phyloP scores from a whole-genome alignment of 768 basidiomycete species.

The Amanita brunnescens region DNA sequence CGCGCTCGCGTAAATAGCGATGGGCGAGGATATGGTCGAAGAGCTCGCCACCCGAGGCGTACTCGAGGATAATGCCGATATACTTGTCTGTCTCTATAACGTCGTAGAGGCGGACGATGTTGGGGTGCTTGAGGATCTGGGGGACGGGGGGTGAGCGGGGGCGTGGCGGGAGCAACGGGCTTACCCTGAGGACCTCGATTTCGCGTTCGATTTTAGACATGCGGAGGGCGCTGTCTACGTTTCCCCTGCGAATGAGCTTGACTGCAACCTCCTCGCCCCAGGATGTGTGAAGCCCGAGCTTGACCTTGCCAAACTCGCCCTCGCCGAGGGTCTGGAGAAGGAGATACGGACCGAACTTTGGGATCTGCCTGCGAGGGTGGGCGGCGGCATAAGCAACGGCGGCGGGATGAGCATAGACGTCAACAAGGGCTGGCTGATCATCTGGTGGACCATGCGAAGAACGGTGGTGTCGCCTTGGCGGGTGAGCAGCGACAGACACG shows the following conservation, averaged over 20 bases:
- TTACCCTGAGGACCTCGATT: slow-evolving; percentile 91
- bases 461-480: slow-evolving; percentile 47
- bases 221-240: slow-evolving; percentile 75
- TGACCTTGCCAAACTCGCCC: slow-evolving; percentile 98
- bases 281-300: slow-evolving; percentile 87
- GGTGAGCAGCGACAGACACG: slow-evolving; percentile 48
- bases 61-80: slow-evolving; percentile 98
- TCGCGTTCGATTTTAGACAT: slow-evolving; percentile 96
- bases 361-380: slow-evolving; percentile 79
- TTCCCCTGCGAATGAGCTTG: slow-evolving; percentile 90
- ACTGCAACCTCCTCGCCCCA: slow-evolving; percentile 99
- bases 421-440: slow-evolving; percentile 44
- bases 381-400: slow-evolving; percentile 76
- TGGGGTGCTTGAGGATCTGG: slow-evolving; percentile 91
- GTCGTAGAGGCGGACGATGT: slow-evolving; percentile 96
- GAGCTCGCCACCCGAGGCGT: slow-evolving; percentile 95
- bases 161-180: slow-evolving; percentile 17
- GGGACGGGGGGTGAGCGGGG: neutral
- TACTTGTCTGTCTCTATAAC: slow-evolving; percentile 99
- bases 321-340: slow-evolving; percentile 95
- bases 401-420: slow-evolving; percentile 80
- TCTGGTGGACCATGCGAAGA: slow-evolving; percentile 57
- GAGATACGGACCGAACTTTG: slow-evolving; percentile 93
- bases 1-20: slow-evolving; percentile 88
- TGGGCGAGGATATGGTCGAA: slow-evolving; percentile 99